Conservation (phyloP, 2,329 filamentous ascomycete species). For the Penicillium sp. region DNA sequence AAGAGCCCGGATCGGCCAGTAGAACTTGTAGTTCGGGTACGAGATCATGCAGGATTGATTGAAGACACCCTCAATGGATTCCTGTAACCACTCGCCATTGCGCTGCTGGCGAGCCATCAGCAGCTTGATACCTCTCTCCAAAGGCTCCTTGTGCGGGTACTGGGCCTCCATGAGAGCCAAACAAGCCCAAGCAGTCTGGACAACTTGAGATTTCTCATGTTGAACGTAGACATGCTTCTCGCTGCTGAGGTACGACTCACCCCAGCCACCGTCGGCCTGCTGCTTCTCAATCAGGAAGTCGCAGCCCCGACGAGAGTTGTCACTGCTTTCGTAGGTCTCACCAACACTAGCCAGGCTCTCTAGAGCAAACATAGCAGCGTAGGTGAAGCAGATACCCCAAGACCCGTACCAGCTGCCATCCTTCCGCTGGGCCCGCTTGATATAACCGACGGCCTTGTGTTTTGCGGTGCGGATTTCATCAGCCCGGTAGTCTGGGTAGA, state of each 20-base stretch:
- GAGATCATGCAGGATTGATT: conserved; percentile 99
- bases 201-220: conserved; percentile 77
- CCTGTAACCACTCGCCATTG: conserved; percentile 93
- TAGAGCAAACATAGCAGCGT: conserved; percentile 92
- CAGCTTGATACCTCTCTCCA: conserved; percentile 69
- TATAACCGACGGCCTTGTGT: conserved; percentile 69
- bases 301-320: conserved; percentile 67
- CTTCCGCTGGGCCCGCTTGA: conserved; percentile 67
- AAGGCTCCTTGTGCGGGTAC: conserved; percentile 67
- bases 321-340: conserved; percentile 72
- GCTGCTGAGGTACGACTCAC: conserved; percentile 84
- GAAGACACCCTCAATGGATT: conserved; percentile 95
- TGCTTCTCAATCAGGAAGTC: conserved; percentile 82
- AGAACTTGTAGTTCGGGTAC: conserved; percentile 98
- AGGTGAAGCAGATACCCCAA: conserved; percentile 98
- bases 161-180: conserved; percentile 76
- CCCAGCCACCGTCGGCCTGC: conserved; percentile 88
- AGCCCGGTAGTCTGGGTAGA: conserved; percentile 74
- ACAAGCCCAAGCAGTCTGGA: conserved; percentile 88
- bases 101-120: conserved; percentile 78
- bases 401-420: conserved; percentile 97
- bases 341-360: conserved; percentile 78
- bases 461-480: conserved; percentile 71
- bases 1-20: conserved; percentile 87
- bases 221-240: conserved; percentile 71